Evolutionary conservation across 139 green algal genomes (phyloP).

Genomic region (Astrephomene gubernaculifera): DNA sequence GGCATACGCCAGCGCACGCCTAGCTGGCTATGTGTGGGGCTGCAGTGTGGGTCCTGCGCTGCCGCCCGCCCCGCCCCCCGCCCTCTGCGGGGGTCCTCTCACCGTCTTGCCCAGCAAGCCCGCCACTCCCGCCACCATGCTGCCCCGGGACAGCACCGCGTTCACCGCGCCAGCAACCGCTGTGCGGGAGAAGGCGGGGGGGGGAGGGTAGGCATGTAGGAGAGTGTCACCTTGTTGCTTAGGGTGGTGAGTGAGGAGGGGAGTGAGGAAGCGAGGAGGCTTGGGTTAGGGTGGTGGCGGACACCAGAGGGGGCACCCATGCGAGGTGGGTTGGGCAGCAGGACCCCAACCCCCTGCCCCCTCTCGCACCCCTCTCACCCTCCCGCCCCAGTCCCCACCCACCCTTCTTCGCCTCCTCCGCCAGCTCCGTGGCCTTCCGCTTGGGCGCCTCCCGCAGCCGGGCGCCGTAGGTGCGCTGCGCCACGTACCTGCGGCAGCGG

Average conservation of each 20-base stretch:
- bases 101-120: conserved; percentile 3
- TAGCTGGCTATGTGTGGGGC: too few species aligned
- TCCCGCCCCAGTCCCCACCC: not conserved
- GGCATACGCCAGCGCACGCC: too few species aligned
- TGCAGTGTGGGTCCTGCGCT: too few species aligned
- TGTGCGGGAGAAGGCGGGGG: not conserved
- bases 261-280: not conserved
- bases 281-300: not conserved
- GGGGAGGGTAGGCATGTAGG: not conserved
- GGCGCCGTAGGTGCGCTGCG: not conserved
- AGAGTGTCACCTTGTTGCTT: too few species aligned
- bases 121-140: not conserved
- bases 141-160: not conserved
- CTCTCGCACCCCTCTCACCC: not conserved
- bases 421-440: not conserved
- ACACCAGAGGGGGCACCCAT: not conserved
- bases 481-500: conserved; percentile 33
- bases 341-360: not conserved
- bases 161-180: not conserved
- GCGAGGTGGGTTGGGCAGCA: not conserved
- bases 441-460: not conserved
- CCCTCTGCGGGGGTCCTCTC: not conserved
- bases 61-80: not conserved
- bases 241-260: not conserved
- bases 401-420: conserved; percentile 2